phyloP scores from a whole-genome alignment of 2,329 filamentous ascomycete species.

The Zalaria obscura region DNA sequence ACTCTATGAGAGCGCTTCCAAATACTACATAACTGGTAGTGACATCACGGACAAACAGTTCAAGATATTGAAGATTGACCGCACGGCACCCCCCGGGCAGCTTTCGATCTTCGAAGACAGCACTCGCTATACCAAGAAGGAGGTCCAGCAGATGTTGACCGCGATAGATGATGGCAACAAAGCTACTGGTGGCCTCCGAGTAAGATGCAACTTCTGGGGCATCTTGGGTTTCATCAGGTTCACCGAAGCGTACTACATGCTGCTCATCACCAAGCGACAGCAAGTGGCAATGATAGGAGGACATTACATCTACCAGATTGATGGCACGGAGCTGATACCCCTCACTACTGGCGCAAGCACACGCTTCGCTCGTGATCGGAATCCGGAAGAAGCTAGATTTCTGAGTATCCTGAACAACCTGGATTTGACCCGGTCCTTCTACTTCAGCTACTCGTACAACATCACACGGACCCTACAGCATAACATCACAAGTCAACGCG shows the following conservation, averaged over 20 bases:
- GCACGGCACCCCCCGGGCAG: slow-evolving; percentile 66
- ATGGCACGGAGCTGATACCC: slow-evolving; percentile 82
- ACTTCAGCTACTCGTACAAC: slow-evolving; percentile 97
- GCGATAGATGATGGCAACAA: slow-evolving; percentile 94
- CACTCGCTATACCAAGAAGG: slow-evolving; percentile 79
- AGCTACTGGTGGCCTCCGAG: slow-evolving; percentile 72
- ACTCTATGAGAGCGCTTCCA: slow-evolving; percentile 86
- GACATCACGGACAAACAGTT: slow-evolving; percentile 83
- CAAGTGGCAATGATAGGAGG: slow-evolving; percentile 93
- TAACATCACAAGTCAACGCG: slow-evolving; percentile 73
- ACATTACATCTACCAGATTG: slow-evolving; percentile 90
- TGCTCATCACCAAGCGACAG: slow-evolving; percentile 87
- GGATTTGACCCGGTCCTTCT: slow-evolving; percentile 82
- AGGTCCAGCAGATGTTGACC: slow-evolving; percentile 86
- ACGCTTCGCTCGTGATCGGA: slow-evolving; percentile 64
- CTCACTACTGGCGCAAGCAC: slow-evolving; percentile 56
- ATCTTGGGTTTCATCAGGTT: slow-evolving; percentile 91
- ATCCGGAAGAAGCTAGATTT: slow-evolving; percentile 81
- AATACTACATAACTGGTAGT: slow-evolving; percentile 88
- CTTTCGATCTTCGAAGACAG: slow-evolving; percentile 85
- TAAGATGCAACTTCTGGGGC: slow-evolving; percentile 86
- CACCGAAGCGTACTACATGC: slow-evolving; percentile 93
- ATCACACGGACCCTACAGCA: slow-evolving; percentile 84
- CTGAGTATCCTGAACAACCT: slow-evolving; percentile 80
- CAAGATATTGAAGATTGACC: slow-evolving; percentile 86